Evolutionary conservation across 1,284 basidiomycete species (phyloP).

Genomic region (Sphagnurus paluster): DNA sequence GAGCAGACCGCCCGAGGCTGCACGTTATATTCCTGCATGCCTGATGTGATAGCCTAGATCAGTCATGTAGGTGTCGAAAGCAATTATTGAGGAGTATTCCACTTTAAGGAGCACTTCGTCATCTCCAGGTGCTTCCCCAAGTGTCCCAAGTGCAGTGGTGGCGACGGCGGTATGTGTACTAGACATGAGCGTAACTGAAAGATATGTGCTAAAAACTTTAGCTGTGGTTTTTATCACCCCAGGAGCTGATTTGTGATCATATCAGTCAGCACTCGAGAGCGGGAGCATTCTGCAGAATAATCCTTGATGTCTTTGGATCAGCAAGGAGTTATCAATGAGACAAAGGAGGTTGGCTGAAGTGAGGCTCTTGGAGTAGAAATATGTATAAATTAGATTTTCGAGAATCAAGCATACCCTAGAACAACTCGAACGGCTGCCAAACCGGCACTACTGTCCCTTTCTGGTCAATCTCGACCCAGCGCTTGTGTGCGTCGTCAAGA

Average conservation of each 20-base stretch:
- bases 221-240: too few species aligned
- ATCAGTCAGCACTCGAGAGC: background rate
- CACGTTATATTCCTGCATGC: conserved; percentile 43
- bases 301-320: too few species aligned
- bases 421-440: conserved; percentile 56
- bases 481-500: conserved; percentile 44
- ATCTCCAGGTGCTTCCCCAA: conserved; percentile 35
- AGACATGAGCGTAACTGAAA: conserved; percentile 24
- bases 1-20: conserved; percentile 35
- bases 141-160: conserved; percentile 33
- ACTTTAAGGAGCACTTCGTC: conserved; percentile 49
- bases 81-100: conserved; percentile 37
- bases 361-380: too few species aligned
- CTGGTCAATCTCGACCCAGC: conserved; percentile 64
- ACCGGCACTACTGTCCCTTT: conserved; percentile 50
- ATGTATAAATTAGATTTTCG: conserved; percentile 24
- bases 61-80: conserved; percentile 17
- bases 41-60: conserved; percentile 19
- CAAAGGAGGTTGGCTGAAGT: too few species aligned
- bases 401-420: conserved; percentile 19
- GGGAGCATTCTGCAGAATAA: too few species aligned
- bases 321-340: too few species aligned
- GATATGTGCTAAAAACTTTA: too few species aligned
- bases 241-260: too few species aligned
- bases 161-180: conserved; percentile 44